Evolutionary conservation across 2,329 filamentous ascomycete genomes (phyloP).

Genomic region (Myriosclerotinia duriaeana): DNA sequence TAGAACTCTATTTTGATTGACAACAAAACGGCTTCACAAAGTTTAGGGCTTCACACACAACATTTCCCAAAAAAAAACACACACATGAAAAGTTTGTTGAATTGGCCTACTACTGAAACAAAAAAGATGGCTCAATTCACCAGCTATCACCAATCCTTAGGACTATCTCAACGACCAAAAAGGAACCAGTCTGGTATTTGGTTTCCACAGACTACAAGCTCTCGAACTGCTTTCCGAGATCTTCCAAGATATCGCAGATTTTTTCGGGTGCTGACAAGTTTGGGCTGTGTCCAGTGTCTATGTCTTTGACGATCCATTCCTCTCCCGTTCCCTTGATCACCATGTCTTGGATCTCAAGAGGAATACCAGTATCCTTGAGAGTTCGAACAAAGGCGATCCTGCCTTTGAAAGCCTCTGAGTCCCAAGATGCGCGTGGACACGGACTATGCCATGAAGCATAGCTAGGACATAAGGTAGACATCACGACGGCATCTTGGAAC

Average conservation of each 20-base stretch:
- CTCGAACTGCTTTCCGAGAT: not conserved
- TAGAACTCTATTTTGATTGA: no score
- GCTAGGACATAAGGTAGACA: conserved; percentile 8
- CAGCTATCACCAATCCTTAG: no score
- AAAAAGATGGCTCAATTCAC: no score
- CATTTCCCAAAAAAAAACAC: no score
- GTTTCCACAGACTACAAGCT: not conserved
- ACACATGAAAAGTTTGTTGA: no score
- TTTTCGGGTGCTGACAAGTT: not conserved
- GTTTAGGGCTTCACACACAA: no score
- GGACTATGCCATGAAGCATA: conserved; percentile 10
- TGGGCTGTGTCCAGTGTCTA: conserved; percentile 9
- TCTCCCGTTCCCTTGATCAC: not conserved
- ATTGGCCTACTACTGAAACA: no score
- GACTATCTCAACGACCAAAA: no score
- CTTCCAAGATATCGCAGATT: not conserved
- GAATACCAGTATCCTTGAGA: not conserved
- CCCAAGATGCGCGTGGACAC: conserved; percentile 5
- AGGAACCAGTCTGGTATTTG: no score
- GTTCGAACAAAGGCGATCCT: conserved; percentile 4
- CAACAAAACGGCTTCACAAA: no score
- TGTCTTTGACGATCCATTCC: conserved; percentile 7
- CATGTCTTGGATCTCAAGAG: conserved; percentile 6
- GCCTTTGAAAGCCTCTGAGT: conserved; percentile 1
- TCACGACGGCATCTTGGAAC: conserved; percentile 5